These are phyloP conservation scores for Globisporangium paddicum DNA, from an alignment of 352 stramenopile species.

Conservation along the genomic window DNA sequence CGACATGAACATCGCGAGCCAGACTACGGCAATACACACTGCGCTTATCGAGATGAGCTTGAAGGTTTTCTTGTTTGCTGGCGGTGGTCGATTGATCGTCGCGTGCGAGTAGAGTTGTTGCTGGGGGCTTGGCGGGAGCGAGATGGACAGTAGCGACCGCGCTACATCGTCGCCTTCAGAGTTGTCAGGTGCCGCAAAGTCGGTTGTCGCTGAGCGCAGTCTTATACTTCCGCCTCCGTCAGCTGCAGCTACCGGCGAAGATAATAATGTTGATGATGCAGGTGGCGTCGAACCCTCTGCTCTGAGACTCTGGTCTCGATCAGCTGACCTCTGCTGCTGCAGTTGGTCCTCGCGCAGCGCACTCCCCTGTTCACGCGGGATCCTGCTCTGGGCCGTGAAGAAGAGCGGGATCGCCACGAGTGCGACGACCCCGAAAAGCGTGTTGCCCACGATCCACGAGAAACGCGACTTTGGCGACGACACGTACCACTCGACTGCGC, in stretches of 20 bases:
- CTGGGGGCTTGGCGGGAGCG: not conserved
- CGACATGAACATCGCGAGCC: constrained; percentile 67
- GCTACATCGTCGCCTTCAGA: not conserved
- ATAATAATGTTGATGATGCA: not conserved
- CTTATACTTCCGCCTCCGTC: not conserved
- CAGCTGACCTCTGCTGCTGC: not conserved
- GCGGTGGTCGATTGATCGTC: constrained; percentile 10
- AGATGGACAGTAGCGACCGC: not conserved
- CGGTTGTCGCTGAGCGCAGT: constrained; percentile 3
- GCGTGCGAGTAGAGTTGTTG: constrained; percentile 5
- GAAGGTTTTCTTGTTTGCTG: constrained; percentile 11
- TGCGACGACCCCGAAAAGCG: constrained; percentile 67
- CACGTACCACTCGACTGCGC: constrained; percentile 68
- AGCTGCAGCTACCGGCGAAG: not conserved
- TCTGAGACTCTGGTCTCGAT: not conserved
- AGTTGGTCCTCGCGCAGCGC: constrained; percentile 18
- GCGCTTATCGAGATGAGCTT: constrained; percentile 43
- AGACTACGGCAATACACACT: constrained; percentile 34
- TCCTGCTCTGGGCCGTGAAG: constrained; percentile 55
- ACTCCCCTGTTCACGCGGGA: constrained; percentile 47
- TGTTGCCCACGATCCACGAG: constrained; percentile 80
- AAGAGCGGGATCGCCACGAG: constrained; percentile 63
- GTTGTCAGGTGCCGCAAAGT: not conserved
- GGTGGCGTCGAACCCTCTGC: not conserved
- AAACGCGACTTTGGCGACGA: constrained; percentile 38